A percentile compares a stretch with the other conserved stretches of the same genome.
Evolutionary conservation across 192 early-diverging fungal species (phyloP).

Genomic region (Cladochytrium replicatum): DNA sequence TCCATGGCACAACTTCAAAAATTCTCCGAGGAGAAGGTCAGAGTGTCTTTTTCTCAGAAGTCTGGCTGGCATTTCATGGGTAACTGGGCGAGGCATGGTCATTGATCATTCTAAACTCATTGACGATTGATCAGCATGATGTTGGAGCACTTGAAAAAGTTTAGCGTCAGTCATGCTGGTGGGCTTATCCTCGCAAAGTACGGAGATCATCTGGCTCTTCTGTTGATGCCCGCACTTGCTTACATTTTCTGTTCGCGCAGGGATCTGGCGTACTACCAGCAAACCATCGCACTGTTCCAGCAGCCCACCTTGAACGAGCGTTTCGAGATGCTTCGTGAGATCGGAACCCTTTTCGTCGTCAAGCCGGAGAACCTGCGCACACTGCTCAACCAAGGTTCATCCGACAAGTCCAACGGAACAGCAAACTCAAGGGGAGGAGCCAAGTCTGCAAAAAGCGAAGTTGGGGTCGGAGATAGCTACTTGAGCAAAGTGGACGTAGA

Average conservation of each 20-base stretch:
- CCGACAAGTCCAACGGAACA: slow-evolving; percentile 18
- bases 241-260: slow-evolving; percentile 20
- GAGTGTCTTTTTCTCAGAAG: slow-evolving; percentile 62
- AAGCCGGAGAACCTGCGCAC: slow-evolving; percentile 83
- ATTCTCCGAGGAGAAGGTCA: slow-evolving; percentile 66
- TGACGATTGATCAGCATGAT: slow-evolving; percentile 46
- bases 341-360: slow-evolving; percentile 88
- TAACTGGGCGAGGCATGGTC: slow-evolving; percentile 17
- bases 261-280: slow-evolving; percentile 91
- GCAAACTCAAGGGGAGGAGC: background rate
- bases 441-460: too few species aligned
- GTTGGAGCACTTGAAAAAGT: slow-evolving; percentile 89
- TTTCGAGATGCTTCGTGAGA: slow-evolving; percentile 81
- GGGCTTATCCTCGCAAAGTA: slow-evolving; percentile 81
- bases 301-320: slow-evolving; percentile 66
- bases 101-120: slow-evolving; percentile 1
- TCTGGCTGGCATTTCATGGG: slow-evolving; percentile 74
- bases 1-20: slow-evolving; percentile 49
- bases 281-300: slow-evolving; percentile 66
- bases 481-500: slow-evolving; percentile 70
- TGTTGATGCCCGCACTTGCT: background rate
- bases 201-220: slow-evolving; percentile 1
- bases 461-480: too few species aligned
- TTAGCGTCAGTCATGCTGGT: slow-evolving; percentile 70
- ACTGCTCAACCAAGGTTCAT: slow-evolving; percentile 77